Conservation (phyloP, 768 basidiomycete genomes). For the Leucosporidium yakuticum region DNA sequence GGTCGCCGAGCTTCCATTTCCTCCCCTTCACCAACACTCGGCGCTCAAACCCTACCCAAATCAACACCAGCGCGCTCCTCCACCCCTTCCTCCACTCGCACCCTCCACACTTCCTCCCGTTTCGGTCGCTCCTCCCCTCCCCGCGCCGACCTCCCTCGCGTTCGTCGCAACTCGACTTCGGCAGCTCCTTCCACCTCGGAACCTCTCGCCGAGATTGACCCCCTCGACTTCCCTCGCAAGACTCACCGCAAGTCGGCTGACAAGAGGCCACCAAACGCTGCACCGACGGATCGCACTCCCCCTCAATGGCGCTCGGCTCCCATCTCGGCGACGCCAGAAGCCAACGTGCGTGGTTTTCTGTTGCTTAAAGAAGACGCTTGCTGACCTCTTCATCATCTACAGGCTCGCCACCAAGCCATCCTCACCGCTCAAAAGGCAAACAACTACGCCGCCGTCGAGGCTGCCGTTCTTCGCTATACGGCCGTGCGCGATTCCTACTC, state of each 20-base stretch:
- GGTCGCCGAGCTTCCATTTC: neutral
- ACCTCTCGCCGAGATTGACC: neutral
- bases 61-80: no score
- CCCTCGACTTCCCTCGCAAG: neutral
- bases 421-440: conserved; percentile 6
- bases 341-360: neutral
- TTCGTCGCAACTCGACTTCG: conserved; percentile 32
- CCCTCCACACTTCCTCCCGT: conserved; percentile 14
- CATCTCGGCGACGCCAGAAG: neutral
- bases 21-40: no score
- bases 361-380: neutral
- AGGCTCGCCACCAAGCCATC: conserved; percentile 5
- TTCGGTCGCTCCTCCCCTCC: conserved; percentile 7
- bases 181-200: conserved; percentile 1
- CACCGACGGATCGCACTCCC: no score
- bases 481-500: conserved; percentile 8
- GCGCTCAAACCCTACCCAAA: no score
- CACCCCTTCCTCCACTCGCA: neutral
- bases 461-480: conserved; percentile 19
- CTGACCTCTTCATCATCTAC: neutral
- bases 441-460: neutral
- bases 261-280: no score
- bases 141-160: neutral
- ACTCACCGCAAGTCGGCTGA: neutral
- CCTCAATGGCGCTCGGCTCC: no score